These are phyloP conservation scores for Colletotrichum spinosum DNA, from an alignment of 2,329 filamentous ascomycete genomes.

Conservation along the genomic window DNA sequence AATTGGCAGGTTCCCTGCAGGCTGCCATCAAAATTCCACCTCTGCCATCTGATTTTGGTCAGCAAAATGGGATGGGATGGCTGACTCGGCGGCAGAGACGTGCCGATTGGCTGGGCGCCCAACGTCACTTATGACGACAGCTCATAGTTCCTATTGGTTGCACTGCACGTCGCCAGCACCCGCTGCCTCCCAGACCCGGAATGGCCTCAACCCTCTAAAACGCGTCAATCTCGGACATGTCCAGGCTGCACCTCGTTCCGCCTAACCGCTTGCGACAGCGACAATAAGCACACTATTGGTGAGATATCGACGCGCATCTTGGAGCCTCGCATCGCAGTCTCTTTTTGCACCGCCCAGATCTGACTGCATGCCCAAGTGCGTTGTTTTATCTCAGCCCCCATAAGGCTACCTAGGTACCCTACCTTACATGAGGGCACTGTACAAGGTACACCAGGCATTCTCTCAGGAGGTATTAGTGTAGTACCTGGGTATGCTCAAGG, in stretches of 20 bases:
- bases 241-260: neutral
- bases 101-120: constrained; percentile 31
- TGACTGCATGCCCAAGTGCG: constrained; percentile 26
- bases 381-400: constrained; percentile 23
- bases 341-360: constrained; percentile 30
- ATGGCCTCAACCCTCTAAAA: neutral
- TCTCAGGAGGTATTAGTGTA: no score
- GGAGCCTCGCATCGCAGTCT: constrained; percentile 15
- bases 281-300: neutral
- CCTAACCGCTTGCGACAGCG: neutral
- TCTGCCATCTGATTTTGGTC: no score
- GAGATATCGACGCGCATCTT: neutral
- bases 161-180: neutral
- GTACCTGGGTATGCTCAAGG: no score
- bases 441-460: no score
- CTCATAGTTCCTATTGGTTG: constrained; percentile 11
- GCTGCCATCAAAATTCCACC: no score
- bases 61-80: neutral
- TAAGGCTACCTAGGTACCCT: neutral
- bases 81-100: constrained; percentile 18
- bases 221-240: constrained; percentile 10
- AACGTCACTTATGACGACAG: constrained; percentile 26
- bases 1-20: no score
- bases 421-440: no score
- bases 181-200: neutral